phyloP scores from a whole-genome alignment of 345 rosid species.

The Salix koriyanagi region DNA sequence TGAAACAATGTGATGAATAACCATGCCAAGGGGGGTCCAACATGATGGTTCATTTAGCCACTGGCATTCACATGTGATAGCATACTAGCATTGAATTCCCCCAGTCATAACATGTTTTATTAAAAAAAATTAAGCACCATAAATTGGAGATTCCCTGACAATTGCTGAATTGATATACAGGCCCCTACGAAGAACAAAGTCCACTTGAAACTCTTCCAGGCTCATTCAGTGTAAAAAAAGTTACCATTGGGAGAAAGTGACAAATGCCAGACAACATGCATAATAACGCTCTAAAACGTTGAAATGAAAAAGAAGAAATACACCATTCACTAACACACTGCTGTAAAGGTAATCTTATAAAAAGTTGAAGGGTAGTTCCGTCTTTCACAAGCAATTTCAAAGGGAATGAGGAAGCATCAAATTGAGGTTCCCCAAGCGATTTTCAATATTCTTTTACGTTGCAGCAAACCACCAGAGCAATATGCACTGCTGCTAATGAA shows the following conservation, averaged over 20 bases:
- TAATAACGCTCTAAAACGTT: background rate
- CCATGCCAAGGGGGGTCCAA: background rate
- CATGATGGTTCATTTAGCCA: background rate
- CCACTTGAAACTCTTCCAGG: background rate
- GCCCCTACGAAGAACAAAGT: background rate
- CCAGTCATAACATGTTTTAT: background rate
- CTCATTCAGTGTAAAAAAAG: too few relatives aligned
- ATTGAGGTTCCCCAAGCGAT: background rate
- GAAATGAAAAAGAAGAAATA: background rate
- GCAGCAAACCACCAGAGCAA: too few relatives aligned
- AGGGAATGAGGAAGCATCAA: background rate
- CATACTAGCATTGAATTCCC: background rate
- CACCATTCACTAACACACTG: background rate
- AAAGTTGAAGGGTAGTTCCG: background rate
- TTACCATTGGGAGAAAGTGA: background rate
- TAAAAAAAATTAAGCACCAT: background rate
- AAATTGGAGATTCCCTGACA: background rate
- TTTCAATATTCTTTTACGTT: background rate
- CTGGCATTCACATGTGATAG: background rate
- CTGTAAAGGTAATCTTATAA: too few relatives aligned
- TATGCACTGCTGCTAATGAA: too few relatives aligned
- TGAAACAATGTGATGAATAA: background rate
- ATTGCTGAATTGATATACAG: background rate
- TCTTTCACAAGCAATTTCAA: background rate
- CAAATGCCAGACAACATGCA: background rate